These are phyloP conservation scores for Mycena belliarum DNA, from an alignment of 768 basidiomycete genomes.

Conservation along the genomic window DNA sequence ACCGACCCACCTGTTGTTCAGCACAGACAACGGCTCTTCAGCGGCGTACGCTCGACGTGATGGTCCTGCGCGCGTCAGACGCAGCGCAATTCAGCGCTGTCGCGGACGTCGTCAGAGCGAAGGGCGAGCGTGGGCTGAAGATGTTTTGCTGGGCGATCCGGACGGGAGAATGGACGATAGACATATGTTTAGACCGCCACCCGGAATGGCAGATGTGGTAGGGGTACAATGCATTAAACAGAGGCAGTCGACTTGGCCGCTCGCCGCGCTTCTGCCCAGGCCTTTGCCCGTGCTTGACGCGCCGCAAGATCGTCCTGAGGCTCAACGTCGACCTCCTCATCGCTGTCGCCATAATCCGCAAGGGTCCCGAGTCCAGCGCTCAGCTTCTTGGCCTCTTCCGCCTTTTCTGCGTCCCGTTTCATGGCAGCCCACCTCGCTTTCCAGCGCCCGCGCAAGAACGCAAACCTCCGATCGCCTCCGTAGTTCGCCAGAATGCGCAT, in stretches of 20 bases:
- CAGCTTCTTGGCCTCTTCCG: constrained; percentile 29
- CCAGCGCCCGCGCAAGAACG: constrained; percentile 82
- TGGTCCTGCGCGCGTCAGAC: not conserved
- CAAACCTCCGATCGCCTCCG: constrained; percentile 74
- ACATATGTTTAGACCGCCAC: constrained; percentile 13
- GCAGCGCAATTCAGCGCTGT: not conserved
- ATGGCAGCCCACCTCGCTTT: constrained; percentile 58
- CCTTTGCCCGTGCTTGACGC: constrained; percentile 47
- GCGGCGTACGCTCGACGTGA: constrained; percentile 8
- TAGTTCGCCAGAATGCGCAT: constrained; percentile 89
- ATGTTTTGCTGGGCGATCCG: constrained; percentile 18
- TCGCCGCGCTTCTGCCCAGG: constrained; percentile 58
- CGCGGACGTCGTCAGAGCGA: constrained; percentile 1
- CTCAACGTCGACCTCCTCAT: constrained; percentile 41
- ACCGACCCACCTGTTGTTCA: too few relatives aligned
- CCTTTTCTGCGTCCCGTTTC: constrained; percentile 47
- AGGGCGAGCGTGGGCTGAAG: constrained; percentile 9
- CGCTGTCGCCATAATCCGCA: constrained; percentile 61
- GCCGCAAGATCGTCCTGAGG: constrained; percentile 4
- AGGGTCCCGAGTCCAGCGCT: constrained; percentile 48
- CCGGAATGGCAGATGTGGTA: constrained; percentile 19
- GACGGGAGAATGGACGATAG: constrained; percentile 19
- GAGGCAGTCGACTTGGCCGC: constrained; percentile 18
- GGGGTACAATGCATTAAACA: not conserved
- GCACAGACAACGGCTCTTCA: too few relatives aligned